Percentiles rank a stretch among this genome's conserved stretches.
Conservation (phyloP, 345 rosid species). For the Salix suchowensis region DNA sequence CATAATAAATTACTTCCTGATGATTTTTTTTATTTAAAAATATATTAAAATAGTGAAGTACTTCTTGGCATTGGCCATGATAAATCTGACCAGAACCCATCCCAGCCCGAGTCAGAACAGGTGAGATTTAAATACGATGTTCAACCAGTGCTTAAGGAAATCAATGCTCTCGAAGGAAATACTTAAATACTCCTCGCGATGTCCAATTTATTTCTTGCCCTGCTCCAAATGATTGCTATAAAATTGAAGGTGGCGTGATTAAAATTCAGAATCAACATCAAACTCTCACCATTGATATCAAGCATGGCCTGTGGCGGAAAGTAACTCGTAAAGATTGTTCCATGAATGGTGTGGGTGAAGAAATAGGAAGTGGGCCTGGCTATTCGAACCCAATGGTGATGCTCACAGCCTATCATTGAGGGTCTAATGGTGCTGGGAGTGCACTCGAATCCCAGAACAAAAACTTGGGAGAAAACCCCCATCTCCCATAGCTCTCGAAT, state of each 20-base stretch:
- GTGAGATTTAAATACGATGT: slow-evolving; percentile 75
- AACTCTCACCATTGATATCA: slow-evolving; percentile 59
- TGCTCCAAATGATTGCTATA: slow-evolving; percentile 54
- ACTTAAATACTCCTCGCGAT: slow-evolving; percentile 50
- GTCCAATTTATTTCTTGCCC: slow-evolving; percentile 61
- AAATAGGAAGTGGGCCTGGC: slow-evolving; percentile 80
- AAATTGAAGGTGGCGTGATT: slow-evolving; percentile 37
- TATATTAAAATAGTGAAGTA: slow-evolving; percentile 30
- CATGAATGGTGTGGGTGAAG: slow-evolving; percentile 54
- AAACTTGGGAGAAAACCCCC: slow-evolving; percentile 54
- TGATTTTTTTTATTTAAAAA: too few species aligned
- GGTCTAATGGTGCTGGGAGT: slow-evolving; percentile 83
- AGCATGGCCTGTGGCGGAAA: slow-evolving; percentile 62
- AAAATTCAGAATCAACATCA: slow-evolving; percentile 68
- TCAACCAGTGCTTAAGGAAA: slow-evolving; percentile 64
- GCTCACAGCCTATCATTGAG: slow-evolving; percentile 60
- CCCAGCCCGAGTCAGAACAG: slow-evolving; percentile 76
- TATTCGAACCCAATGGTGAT: slow-evolving; percentile 73
- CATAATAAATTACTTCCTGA: too few species aligned
- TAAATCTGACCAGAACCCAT: slow-evolving; percentile 62
- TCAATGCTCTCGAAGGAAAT: slow-evolving; percentile 67
- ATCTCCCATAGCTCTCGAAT: slow-evolving; percentile 74
- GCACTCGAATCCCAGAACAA: slow-evolving; percentile 76
- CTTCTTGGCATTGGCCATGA: slow-evolving; percentile 79
- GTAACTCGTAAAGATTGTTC: slow-evolving; percentile 45